Percentiles rank a stretch among this genome's conserved stretches.
These are phyloP conservation scores for Solanum appendiculatum DNA, from an alignment of 257 asterid species.

Conservation along the genomic window DNA sequence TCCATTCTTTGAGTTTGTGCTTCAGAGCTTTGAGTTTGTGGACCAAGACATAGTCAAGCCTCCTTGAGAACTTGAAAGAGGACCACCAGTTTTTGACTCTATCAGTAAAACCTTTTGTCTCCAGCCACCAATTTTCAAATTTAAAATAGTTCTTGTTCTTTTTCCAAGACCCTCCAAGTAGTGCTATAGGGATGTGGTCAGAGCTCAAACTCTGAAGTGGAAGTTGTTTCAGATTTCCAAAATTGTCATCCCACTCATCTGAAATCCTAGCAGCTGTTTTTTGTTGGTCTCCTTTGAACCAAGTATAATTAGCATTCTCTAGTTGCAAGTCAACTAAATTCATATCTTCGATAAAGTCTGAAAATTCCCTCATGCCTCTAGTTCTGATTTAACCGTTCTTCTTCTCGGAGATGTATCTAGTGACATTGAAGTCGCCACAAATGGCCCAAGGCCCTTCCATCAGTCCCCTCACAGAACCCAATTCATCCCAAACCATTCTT, in stretches of 20 bases:
- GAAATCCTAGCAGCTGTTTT: neutral
- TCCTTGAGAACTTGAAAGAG: neutral
- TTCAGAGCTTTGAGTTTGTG: neutral
- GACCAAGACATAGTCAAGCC: neutral
- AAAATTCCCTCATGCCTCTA: too few relatives aligned
- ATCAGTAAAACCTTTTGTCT: neutral
- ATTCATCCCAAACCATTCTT: too few relatives aligned
- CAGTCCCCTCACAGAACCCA: too few relatives aligned
- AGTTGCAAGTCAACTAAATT: neutral
- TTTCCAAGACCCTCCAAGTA: neutral
- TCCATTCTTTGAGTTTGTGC: neutral
- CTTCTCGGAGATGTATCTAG: too few relatives aligned
- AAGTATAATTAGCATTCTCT: neutral
- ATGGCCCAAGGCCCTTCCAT: too few relatives aligned
- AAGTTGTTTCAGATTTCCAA: too few relatives aligned
- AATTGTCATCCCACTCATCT: neutral
- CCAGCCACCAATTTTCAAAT: neutral
- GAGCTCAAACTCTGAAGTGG: neutral
- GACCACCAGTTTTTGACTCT: neutral
- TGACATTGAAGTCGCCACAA: too few relatives aligned
- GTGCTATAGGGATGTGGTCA: neutral
- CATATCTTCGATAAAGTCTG: neutral
- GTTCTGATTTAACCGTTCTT: too few relatives aligned
- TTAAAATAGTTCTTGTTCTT: neutral
- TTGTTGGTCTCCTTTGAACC: neutral